Base-by-base conservation (phyloP, 2,329 filamentous ascomycete species). In the Trichoderma sp. region DNA sequence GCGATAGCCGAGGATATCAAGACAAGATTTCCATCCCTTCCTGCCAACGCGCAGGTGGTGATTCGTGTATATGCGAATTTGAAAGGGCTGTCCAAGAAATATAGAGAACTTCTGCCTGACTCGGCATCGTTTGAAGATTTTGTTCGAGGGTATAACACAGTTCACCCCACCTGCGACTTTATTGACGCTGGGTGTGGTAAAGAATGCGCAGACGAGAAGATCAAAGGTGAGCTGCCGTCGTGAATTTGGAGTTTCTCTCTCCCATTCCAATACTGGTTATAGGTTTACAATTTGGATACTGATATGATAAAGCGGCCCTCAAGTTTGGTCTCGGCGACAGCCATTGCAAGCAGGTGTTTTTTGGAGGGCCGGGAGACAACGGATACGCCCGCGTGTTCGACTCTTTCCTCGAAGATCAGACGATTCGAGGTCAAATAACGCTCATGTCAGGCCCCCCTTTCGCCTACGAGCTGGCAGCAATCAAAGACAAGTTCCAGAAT, bases 161-260 rank as follows among this genome's bases (percentile, higher is more conserved):
- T 77, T 26, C 73, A 80, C 62, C 67, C 76, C 1, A 69, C 81
- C 24, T 83, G 80, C 73, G 81, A 84, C 51, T 83, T 80, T 70
- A 77, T 83, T 28, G 82, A 84, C 76, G 82, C 81, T 11, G 83
- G 82, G 6, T 78, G 80, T 70, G 82, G 82, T 11, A 84, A 84
- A 70, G 82, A 84, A 72, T 84, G 82, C 61, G 76, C 81, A 2
- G 83, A 84, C 74, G 78, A 80, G 43, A 84, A 84, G 67, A 74
- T 84, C 21, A 79, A 80, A 78, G 82, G 82, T 83, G 66, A 62
- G 67, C 39, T 62, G 15, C 39, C n/a, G 39, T 24, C 18, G n/a
- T 62, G 39, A 15, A 51, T 18, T 18, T 5, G 43, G 26, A 12
- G 5, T 30, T 30, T 43, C 4, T 14, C 24, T 28, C n/a, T 43